A percentile compares a stretch with the other conserved stretches of the same genome.
Evolutionary conservation across 176 grass and related monocot genomes (phyloP).

Genomic region (Miscanthus lutarioriparius): DNA sequence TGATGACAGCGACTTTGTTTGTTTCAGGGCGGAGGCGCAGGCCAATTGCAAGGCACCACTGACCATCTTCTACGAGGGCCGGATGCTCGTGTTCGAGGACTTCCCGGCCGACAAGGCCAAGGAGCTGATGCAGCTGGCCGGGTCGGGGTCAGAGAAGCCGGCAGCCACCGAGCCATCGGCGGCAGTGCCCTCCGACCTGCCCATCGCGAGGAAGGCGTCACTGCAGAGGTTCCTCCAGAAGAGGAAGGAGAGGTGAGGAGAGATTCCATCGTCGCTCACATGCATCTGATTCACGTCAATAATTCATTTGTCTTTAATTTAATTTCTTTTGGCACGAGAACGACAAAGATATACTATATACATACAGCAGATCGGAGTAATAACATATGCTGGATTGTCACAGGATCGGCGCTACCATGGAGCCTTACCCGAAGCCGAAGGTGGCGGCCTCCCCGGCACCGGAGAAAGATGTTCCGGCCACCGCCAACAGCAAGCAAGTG

Average conservation of each 20-base stretch:
- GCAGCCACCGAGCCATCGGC: neutral
- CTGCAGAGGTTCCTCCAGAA: conserved; percentile 72
- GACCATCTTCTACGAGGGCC: conserved; percentile 66
- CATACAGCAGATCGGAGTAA: too few species aligned
- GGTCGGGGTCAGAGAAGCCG: neutral
- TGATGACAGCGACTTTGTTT: neutral
- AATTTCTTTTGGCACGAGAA: too few species aligned
- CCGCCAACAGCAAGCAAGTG: too few species aligned
- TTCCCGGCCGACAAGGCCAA: conserved; percentile 67
- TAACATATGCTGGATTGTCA: too few species aligned
- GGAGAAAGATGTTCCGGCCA: too few species aligned
- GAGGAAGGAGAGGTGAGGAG: conserved; percentile 58
- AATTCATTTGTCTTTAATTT: too few species aligned
- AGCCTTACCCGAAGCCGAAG: too few species aligned
- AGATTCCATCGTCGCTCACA: too few species aligned
- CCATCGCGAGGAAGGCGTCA: conserved; percentile 65
- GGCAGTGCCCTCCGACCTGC: conserved; percentile 35
- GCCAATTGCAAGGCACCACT: neutral
- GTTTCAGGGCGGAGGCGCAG: neutral
- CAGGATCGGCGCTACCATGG: too few species aligned
- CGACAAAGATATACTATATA: too few species aligned
- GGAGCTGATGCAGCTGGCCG: conserved; percentile 43
- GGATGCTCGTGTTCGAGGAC: conserved; percentile 53
- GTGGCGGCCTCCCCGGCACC: too few species aligned
- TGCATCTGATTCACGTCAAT: neutral